Base-by-base conservation (phyloP, 306 rosid genomes). In the Gynostemma pentaphyllum region DNA sequence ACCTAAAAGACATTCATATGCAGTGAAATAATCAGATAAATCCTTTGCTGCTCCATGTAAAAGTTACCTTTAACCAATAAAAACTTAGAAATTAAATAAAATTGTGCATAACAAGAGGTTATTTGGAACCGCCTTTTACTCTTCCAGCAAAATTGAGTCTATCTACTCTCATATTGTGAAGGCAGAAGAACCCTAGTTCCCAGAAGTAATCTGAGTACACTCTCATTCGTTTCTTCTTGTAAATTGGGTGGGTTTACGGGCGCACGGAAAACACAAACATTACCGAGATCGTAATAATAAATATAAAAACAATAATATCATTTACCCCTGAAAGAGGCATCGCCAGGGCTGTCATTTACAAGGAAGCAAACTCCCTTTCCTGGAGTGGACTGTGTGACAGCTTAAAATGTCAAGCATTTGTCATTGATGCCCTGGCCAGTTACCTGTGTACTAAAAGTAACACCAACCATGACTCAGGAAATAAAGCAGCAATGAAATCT, bases 391-490 rank as follows among this genome's bases (percentile, higher is more conserved):
- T n/a, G n/a, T n/a, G 2, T 22, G 18, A 37, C 65, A 59, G 9
- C 46, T 8, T 56, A 45, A 6, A 59, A 5, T 1, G 19, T 60
- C 48, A 12, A 37, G 39, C 30, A 8, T 28, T 21, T 26, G 4
- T 39, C 32, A 29, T 11, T 34, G 64, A 57, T 57, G 64, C 41
- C 45, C 29, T 1, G 19, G 64, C 45, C 44, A 36, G 64, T 19
- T 32, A 56, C 64, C 64, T 56, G 64, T 34, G 45, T 34, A 56
- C 44, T 55, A 29, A 59, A 59, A 8, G 34, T 16, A 39, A 59
- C 64, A 59, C 64, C 30, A 37, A 21, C 19, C 11, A 57, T 11
- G 36, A 10, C 32, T 37, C 64, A 59, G 37, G 37, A 32, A 57
- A 14, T 57, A 19, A 57, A 57, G 46, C 29, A 21, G 30, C 5